These are phyloP conservation scores for Chlamydomonas reinhardtii DNA, from an alignment of 163 green algal species.

Conservation along the genomic window DNA sequence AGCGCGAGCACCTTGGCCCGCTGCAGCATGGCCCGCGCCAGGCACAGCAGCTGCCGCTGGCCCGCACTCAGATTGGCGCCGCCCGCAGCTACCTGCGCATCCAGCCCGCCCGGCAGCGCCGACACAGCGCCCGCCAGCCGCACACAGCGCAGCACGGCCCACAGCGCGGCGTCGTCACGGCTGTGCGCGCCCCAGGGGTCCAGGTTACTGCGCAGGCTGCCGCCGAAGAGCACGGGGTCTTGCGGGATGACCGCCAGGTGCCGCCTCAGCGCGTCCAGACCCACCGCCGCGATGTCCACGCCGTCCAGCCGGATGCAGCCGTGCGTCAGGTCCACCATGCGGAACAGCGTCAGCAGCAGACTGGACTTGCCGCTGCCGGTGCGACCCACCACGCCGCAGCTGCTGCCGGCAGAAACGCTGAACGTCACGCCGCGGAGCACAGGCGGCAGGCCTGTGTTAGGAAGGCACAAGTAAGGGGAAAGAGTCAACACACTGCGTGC, in stretches of 20 bases:
- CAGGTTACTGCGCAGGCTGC: constrained; percentile 77
- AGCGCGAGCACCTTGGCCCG: constrained; percentile 41
- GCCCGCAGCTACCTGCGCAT: constrained; percentile 60
- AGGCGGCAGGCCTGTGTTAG: constrained; percentile 49
- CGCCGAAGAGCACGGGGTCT: constrained; percentile 77
- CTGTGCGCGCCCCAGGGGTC: constrained; percentile 73
- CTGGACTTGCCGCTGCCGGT: constrained; percentile 76
- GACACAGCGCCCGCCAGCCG: constrained; percentile 59
- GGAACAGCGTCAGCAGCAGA: constrained; percentile 74
- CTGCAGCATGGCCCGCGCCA: constrained; percentile 66
- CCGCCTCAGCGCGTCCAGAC: constrained; percentile 58
- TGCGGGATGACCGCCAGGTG: constrained; percentile 78
- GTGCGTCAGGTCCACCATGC: constrained; percentile 61
- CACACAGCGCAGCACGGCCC: constrained; percentile 64
- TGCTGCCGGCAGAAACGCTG: constrained; percentile 54
- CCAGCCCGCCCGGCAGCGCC: constrained; percentile 53
- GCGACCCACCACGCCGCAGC: constrained; percentile 73
- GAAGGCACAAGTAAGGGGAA: neutral
- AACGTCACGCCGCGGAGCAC: constrained; percentile 70
- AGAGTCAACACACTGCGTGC: too few species aligned
- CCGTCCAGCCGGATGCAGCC: constrained; percentile 71
- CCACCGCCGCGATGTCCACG: constrained; percentile 60
- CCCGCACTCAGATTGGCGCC: constrained; percentile 71
- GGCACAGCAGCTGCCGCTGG: constrained; percentile 76
- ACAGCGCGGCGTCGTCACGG: constrained; percentile 62